Percentiles rank a stretch among this genome's conserved stretches.
Conservation (phyloP, 441 rosid genomes). For the Mallotus repandus region DNA sequence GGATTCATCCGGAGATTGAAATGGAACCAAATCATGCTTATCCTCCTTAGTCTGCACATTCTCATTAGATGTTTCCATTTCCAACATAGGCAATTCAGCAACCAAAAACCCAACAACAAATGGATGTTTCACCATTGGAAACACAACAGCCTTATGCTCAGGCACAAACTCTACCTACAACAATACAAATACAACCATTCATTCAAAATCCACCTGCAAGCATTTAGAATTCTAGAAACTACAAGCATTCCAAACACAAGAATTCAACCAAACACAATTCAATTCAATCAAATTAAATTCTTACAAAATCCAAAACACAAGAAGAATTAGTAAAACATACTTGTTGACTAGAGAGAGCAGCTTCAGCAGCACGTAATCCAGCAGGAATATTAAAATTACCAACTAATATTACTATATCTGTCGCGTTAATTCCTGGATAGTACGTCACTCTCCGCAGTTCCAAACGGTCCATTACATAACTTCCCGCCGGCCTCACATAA, state of each 20-base stretch:
- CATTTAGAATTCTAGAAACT: no score
- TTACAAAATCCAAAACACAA: no score
- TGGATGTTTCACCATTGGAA: slow-evolving; percentile 91
- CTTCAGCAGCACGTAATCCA: slow-evolving; percentile 83
- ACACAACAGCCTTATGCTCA: slow-evolving; percentile 68
- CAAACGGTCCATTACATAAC: slow-evolving; percentile 87
- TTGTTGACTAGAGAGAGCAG: slow-evolving; percentile 70
- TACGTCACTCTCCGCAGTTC: slow-evolving; percentile 74
- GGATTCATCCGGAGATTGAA: slow-evolving; percentile 52
- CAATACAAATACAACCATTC: slow-evolving; percentile 4
- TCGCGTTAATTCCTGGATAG: slow-evolving; percentile 42
- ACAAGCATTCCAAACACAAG: neutral
- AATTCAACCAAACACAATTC: neutral
- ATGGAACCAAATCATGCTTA: slow-evolving; percentile 31
- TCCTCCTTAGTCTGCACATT: slow-evolving; percentile 21
- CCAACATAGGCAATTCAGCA: slow-evolving; percentile 61
- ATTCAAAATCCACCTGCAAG: neutral
- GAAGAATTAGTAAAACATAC: slow-evolving; percentile 26
- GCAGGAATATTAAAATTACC: slow-evolving; percentile 69
- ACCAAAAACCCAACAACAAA: slow-evolving; percentile 92
- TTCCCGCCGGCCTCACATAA: slow-evolving; percentile 89
- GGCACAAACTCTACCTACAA: slow-evolving; percentile 61
- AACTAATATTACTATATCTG: slow-evolving; percentile 63
- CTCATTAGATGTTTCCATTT: slow-evolving; percentile 20
- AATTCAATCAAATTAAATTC: neutral